Conservation (phyloP, 2,329 filamentous ascomycete genomes). For the Amauroascus verrucosus region DNA sequence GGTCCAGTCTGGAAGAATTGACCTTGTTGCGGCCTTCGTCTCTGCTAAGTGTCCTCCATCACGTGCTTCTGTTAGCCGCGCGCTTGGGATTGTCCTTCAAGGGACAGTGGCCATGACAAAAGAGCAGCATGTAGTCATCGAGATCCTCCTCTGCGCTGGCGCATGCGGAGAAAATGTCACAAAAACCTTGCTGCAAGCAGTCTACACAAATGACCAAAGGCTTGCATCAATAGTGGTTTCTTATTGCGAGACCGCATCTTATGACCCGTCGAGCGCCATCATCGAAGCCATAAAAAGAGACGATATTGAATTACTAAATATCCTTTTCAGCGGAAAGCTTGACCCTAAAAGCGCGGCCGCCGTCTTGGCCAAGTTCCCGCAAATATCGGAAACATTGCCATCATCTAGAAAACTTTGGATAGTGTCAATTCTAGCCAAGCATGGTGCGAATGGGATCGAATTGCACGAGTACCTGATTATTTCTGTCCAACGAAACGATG, state of each 20-base stretch:
- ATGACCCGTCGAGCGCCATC: slow-evolving; percentile 42
- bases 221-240: slow-evolving; percentile 46
- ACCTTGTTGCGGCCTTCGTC: slow-evolving; percentile 47
- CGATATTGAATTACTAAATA: slow-evolving; percentile 39
- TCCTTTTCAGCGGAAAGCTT: slow-evolving; percentile 40
- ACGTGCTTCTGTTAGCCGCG: slow-evolving; percentile 40
- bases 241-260: slow-evolving; percentile 48
- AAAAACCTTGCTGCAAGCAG: slow-evolving; percentile 41
- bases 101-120: slow-evolving; percentile 40
- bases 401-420: slow-evolving; percentile 16
- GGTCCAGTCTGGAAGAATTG: slow-evolving; percentile 35
- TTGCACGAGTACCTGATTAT: slow-evolving; percentile 18
- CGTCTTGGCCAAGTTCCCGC: slow-evolving; percentile 28
- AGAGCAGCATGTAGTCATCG: slow-evolving; percentile 44
- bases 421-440: slow-evolving; percentile 16
- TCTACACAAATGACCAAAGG: slow-evolving; percentile 43
- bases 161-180: slow-evolving; percentile 45
- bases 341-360: slow-evolving; percentile 36
- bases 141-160: slow-evolving; percentile 50
- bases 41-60: slow-evolving; percentile 46
- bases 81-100: slow-evolving; percentile 41
- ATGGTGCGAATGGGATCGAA: slow-evolving; percentile 18
- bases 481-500: slow-evolving; percentile 19
- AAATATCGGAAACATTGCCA: slow-evolving; percentile 9
- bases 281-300: slow-evolving; percentile 42